Evolutionary conservation across 2,329 filamentous ascomycete species (phyloP), one percentile per base, ranked within the genome.

Genomic region (Sporothrix protearum): DNA sequence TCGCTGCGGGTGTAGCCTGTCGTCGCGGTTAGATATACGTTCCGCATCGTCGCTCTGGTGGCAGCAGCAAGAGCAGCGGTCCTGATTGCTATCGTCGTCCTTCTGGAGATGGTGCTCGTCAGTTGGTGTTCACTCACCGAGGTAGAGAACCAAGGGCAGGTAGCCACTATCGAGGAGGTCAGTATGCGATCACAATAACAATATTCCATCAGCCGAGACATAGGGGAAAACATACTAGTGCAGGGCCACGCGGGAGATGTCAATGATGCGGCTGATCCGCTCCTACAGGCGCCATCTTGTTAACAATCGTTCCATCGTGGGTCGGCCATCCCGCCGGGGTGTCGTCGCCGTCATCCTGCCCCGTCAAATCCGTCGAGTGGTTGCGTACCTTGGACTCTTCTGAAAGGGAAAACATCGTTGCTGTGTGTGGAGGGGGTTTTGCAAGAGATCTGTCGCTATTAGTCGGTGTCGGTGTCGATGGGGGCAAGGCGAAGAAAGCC

Each of bases 211-310:
- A 5, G 6, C 55, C 0, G 3, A 22, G 25, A 68, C 10, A 25
- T 19, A 19, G 49, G 36, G 70, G n/a, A 67, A 49, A 36, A 80
- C 91, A 76, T 88, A 96, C 93, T 98, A 99, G 85, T 99, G 96
- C 79, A 99, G 92, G 73, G 92, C 94, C 78, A 97, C 91, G 79
- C 94, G 90, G 74, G 94, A 96, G 81, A 97, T 85, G 83, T 98
- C 96, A 81, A 99, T 96, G 84, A 98, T 88, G 86, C 94, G 95
- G 79, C 92, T 91, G 83, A 99, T 97, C 86, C 96, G 94, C 91
- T 99, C 96, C 95, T 97, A 78, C 2, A 28, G 3, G 25, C n/a
- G 30, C 45, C 39, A 14, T 4, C 3, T 42, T n/a, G 33, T 57
- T 42, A 28, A 10, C 25, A 14, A 19, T 1, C n/a, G 42, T 47